Evolutionary conservation across 352 stramenopile genomes (phyloP), one percentile per base, ranked within the genome.

Genomic region (Globisporangium alternatum): DNA sequence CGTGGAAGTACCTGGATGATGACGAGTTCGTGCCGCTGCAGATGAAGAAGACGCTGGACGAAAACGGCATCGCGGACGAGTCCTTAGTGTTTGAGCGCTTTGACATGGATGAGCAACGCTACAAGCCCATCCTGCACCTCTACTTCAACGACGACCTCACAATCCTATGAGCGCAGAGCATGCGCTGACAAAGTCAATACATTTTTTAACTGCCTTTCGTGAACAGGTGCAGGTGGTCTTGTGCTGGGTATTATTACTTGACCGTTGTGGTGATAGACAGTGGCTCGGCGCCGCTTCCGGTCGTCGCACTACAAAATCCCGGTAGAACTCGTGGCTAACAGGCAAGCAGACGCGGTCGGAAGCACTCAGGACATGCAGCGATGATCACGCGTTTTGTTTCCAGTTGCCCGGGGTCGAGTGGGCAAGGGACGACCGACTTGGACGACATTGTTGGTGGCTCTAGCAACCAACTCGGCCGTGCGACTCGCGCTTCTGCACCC

Each of bases 111-210:
- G 83, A 90, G 41, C 89, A 97, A n/a, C 64, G 77, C 35, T 97
- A 83, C 69, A 95, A 95, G 33, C 91, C 91, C 8, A 89, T 84
- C 7, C 58, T 98, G 21, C 89, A 97, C 68, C 77, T 97, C 39
- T 98, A 97, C 80, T 98, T 90, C 62, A 97, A 98, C 68, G 93
- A 98, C 69, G 93, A 98, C 68, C 78, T 98, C 44, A 97, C 92
- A 30, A 62, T 93, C 57, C 54, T 79, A 61, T 93, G 72, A 76
- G 22, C 17, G 4, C 49, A 44, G 52, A 35, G 7, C 8, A n/a
- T 39, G 41, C 5, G 48, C 12, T 9, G 15, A 17, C 35, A 25
- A 6, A 21, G n/a, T 17, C 22, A 44, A 56, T 65, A 51, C 22
- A 62, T 55, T 12, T 15, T 55, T 10, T 21, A 55, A 13, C 5